Conservation (phyloP, 2,329 filamentous ascomycete genomes). For the Aspergillus flavus region DNA sequence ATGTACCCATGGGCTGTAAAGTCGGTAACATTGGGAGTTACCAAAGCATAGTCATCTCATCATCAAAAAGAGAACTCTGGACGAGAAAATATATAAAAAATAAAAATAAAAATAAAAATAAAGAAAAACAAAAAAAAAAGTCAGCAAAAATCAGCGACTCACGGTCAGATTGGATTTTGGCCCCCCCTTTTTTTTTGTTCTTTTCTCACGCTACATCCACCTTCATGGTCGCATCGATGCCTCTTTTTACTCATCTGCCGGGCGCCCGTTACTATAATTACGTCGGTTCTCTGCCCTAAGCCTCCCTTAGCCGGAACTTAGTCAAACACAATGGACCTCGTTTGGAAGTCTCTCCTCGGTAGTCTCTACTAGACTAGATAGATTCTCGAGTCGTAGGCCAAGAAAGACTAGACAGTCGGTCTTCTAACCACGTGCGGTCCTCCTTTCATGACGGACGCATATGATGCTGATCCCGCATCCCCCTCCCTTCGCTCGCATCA, state of each 20-base stretch:
- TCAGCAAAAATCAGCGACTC: no score
- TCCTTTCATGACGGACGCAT: neutral
- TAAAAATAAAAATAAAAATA: no score
- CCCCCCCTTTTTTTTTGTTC: neutral
- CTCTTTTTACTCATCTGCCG: neutral
- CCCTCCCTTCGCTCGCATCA: neutral
- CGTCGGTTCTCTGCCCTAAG: neutral
- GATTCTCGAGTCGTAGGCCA: neutral
- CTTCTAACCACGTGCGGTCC: neutral
- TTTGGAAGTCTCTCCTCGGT: neutral
- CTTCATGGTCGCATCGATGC: neutral
- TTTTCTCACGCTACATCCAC: neutral
- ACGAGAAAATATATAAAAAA: no score
- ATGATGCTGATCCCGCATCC: neutral
- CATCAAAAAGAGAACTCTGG: neutral
- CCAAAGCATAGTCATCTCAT: neutral
- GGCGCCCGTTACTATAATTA: neutral
- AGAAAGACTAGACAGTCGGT: neutral
- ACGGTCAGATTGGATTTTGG: neutral
- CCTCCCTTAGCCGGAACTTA: neutral
- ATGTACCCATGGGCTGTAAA: no score
- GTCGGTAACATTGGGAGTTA: no score
- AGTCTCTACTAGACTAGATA: neutral
- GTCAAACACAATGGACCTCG: constrained; percentile 4
- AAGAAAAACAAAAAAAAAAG: no score